Base-by-base conservation (phyloP, 148 eudicot genomes). In the Nyssa sinensis region DNA sequence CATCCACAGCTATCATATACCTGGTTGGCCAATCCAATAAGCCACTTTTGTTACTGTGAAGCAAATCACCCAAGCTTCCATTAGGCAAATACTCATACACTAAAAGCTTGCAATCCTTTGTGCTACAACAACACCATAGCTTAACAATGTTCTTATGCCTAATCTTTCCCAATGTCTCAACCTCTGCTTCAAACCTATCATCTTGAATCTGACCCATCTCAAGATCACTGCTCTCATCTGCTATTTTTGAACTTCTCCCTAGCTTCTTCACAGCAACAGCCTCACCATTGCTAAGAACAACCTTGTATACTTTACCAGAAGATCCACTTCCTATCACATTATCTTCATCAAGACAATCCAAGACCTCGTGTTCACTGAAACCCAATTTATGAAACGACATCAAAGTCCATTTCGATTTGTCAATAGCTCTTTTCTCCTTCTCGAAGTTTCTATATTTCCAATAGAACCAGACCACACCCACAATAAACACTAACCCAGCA, bases 61-160 rank as follows among this genome's bases (percentile, higher is more conserved):
- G 83, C 78, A 92, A 69, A 86, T 94, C 98, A 2, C 98, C 97
- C 37, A 94, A 85, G 64, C 98, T 92, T 14, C 98, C 98, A 84
- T 94, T 94, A 30, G 89, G 84, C 98, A 94, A 92, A 49, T 90
- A 92, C 87, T 94, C 98, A 34, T 94, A 94, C 10, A 94, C 98
- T 74, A 94, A 74, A 44, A 94, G 81, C 72, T 89, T 89, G 30
- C 93, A 87, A 39, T 90, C 90, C 68, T 78, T 87, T 0, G 94
- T 85, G 1, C 84, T 79, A 47, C 98, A 94, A 67, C 97, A 90
- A 75, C 98, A 94, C 98, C 98, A 94, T 62, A 94, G 82, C 76
- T 91, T 89, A 24, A 94, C 97, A 34, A 94, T 94, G 75, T 90
- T 94, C 88, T 94, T 94, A 61, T 94, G 98, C 83, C 98, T 82